phyloP scores from a whole-genome alignment of 2,329 filamentous ascomycete species.

The Paraphaeosphaeria minitans region DNA sequence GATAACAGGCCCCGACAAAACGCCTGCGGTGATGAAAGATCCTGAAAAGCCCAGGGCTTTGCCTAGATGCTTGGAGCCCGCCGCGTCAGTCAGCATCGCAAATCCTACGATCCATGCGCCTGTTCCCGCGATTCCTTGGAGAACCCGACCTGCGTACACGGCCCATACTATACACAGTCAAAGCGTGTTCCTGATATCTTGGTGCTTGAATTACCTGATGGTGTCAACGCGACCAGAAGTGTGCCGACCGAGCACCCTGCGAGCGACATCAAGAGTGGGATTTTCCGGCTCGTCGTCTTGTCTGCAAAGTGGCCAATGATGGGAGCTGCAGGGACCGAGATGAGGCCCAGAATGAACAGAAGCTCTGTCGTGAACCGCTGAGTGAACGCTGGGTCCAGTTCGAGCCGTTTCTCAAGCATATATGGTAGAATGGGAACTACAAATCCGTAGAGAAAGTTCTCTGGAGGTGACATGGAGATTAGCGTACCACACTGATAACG shows the following conservation, averaged over 20 bases:
- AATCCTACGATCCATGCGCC: constrained; percentile 5
- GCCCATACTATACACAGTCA: not conserved
- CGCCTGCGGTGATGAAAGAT: not conserved
- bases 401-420: not conserved
- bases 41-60: not conserved
- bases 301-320: constrained; percentile 7
- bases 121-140: not conserved
- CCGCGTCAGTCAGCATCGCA: constrained; percentile 4
- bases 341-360: not conserved
- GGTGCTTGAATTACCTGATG: not conserved
- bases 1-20: not conserved
- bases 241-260: not conserved
- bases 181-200: not conserved
- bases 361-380: constrained; percentile 5
- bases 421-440: not conserved
- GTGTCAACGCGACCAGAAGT: not conserved
- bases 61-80: not conserved
- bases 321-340: not conserved
- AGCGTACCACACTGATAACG: not conserved
- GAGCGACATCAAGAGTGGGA: not conserved
- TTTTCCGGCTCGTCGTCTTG: not conserved
- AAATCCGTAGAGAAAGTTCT: constrained; percentile 7
- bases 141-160: not conserved
- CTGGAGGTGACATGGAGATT: not conserved
- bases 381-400: not conserved